These are phyloP conservation scores for Coemansia sp. DNA, from an alignment of 192 early-diverging fungal genomes.

Conservation along the genomic window DNA sequence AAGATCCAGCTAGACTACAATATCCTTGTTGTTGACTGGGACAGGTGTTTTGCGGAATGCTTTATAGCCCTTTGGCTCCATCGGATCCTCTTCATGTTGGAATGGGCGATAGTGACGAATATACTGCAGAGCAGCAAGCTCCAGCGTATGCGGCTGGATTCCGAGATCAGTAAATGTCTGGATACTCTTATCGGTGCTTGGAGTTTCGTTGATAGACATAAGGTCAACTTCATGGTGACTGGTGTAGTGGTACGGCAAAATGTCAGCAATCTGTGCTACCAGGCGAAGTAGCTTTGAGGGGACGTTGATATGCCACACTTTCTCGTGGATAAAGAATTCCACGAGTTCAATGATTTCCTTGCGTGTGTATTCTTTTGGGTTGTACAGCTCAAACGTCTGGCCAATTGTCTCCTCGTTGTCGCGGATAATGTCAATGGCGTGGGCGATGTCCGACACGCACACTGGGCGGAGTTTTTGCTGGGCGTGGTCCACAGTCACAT, in stretches of 20 bases:
- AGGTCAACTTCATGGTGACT: constrained; percentile 85
- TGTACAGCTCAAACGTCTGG: constrained; percentile 88
- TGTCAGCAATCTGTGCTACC: constrained; percentile 62
- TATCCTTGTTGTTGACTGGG: constrained; percentile 46
- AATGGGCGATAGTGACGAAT: constrained; percentile 79
- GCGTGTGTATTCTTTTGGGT: constrained; percentile 73
- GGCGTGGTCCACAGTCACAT: constrained; percentile 40
- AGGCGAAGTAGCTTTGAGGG: constrained; percentile 72
- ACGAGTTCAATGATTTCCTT: constrained; percentile 72
- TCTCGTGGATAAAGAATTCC: constrained; percentile 59
- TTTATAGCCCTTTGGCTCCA: constrained; percentile 54
- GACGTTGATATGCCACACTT: constrained; percentile 67
- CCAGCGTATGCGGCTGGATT: constrained; percentile 77
- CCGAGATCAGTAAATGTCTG: constrained; percentile 85
- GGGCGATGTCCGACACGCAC: constrained; percentile 82
- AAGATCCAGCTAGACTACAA: constrained; percentile 31
- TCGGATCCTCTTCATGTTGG: constrained; percentile 53
- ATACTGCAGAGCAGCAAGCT: constrained; percentile 80
- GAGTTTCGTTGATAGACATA: constrained; percentile 72
- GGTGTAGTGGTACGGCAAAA: constrained; percentile 74
- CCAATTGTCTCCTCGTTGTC: constrained; percentile 73
- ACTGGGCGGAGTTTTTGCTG: constrained; percentile 52
- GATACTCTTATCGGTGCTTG: constrained; percentile 59
- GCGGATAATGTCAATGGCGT: constrained; percentile 73
- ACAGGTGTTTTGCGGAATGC: constrained; percentile 49